Evolutionary conservation across 345 rosid genomes (phyloP).

Genomic region (Brassica carinata): DNA sequence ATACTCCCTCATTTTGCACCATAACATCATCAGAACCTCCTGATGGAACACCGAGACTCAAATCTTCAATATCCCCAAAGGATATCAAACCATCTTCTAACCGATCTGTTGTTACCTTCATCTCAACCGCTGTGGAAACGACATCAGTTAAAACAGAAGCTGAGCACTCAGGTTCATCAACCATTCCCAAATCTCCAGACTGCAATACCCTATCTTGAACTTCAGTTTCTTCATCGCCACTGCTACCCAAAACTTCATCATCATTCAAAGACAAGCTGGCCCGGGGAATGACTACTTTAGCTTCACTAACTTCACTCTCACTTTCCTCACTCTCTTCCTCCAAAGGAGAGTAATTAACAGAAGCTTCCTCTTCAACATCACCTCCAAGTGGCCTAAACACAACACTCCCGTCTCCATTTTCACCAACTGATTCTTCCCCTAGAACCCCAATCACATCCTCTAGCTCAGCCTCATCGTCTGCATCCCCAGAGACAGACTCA

Average conservation of each 20-base stretch:
- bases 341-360: slow-evolving; percentile 29
- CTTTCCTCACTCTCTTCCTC: slow-evolving; percentile 45
- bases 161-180: slow-evolving; percentile 32
- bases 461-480: slow-evolving; percentile 42
- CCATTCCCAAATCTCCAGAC: slow-evolving; percentile 11
- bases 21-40: slow-evolving; percentile 14
- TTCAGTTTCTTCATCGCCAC: slow-evolving; percentile 40
- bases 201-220: slow-evolving; percentile 17
- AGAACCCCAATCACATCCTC: slow-evolving; percentile 28
- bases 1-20: slow-evolving; percentile 18
- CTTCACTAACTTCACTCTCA: slow-evolving; percentile 38
- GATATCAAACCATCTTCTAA: slow-evolving; percentile 27
- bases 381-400: slow-evolving; percentile 28
- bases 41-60: neutral
- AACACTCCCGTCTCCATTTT: slow-evolving; percentile 26
- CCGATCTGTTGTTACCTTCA: slow-evolving; percentile 3
- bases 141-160: slow-evolving; percentile 12
- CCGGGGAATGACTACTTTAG: slow-evolving; percentile 47
- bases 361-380: slow-evolving; percentile 31
- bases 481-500: slow-evolving; percentile 52
- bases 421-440: slow-evolving; percentile 47
- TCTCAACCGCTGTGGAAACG: slow-evolving; percentile 3
- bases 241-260: slow-evolving; percentile 48
- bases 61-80: neutral
- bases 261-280: slow-evolving; percentile 69